These are phyloP conservation scores for Fusarium proliferatum DNA, from an alignment of 2,329 filamentous ascomycete genomes.

Conservation along the genomic window DNA sequence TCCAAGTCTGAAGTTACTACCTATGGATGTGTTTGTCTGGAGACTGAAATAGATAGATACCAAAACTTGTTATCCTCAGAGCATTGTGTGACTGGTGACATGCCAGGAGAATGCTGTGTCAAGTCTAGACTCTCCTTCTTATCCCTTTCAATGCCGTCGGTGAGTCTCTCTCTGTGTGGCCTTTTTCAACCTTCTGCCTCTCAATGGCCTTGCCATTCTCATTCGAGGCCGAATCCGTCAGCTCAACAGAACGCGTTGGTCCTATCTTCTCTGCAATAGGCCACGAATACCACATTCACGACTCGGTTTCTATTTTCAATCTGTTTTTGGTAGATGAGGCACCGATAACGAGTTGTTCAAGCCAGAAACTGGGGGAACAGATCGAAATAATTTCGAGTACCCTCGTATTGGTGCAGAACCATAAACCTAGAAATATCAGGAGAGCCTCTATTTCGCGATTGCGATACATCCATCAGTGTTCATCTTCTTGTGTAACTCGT, in stretches of 20 bases:
- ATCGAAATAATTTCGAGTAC: background rate
- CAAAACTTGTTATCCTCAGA: background rate
- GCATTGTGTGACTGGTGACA: background rate
- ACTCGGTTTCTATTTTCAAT: background rate
- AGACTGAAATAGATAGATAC: background rate
- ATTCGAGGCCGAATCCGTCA: background rate
- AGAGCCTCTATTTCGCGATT: background rate
- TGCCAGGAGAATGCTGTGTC: slow-evolving; percentile 26
- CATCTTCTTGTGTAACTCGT: background rate
- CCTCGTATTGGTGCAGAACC: no score
- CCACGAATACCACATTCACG: background rate
- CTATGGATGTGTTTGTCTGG: background rate
- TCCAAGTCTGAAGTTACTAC: background rate
- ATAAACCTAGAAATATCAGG: background rate
- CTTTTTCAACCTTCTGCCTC: background rate
- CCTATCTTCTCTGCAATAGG: background rate
- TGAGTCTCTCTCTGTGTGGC: slow-evolving; percentile 1
- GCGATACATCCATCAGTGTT: background rate
- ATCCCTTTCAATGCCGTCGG: slow-evolving; percentile 17
- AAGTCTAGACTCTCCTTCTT: slow-evolving; percentile 26
- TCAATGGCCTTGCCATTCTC: background rate
- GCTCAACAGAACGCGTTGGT: background rate
- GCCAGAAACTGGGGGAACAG: background rate
- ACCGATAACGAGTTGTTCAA: background rate
- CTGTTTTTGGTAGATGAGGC: background rate